Base-by-base conservation (phyloP, 192 early-diverging fungal species). In the Entomortierella chlamydospora region DNA sequence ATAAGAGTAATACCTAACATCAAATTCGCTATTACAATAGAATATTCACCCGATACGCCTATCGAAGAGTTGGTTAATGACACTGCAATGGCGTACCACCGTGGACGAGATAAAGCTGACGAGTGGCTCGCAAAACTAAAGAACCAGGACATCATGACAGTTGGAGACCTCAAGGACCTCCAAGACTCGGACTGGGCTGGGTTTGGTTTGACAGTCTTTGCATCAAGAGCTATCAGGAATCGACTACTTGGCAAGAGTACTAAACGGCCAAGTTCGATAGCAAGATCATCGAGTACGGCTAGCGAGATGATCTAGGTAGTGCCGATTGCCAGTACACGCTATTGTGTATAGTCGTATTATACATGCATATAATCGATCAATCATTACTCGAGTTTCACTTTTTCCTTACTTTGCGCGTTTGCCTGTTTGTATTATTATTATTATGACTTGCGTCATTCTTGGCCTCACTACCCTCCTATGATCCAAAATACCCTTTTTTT, bases 111-210 rank as follows among this genome's bases (percentile, higher is more conserved):
- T 17, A 94, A 94, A 60, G 90, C 87, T 23, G 74, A 84, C 17
- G 89, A 94, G 64, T 94, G 93, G 93, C 68, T 89, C 4, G 60
- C 68, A 2, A 90, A 88, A 61, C 70, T 94, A 13, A 86, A 92
- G 61, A 81, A 73, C 28, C 92, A 94, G 73, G 93, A 94, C 74
- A 87, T 94, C 61, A 90, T 92, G 91, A 92, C 91, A 0, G 90
- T 94, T 31, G 93, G 92, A 7, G 92, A 94, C 74, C 73, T 94
- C 57, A 83, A 90, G 41, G 89, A 89, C 57, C 62, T 94, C 26
- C 87, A 89, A 42, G 92, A 94, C 33, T 89, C 90, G 63, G 93
- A 94, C 66, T 94, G 92, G 92, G 74, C 83, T 31, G 90, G 87
- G 0, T 84, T 89, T 57, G 85, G 82, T 31, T 62, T 89, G 59